These are phyloP conservation scores for Penstemon barbatus DNA, from an alignment of 257 asterid species.

Conservation along the genomic window DNA sequence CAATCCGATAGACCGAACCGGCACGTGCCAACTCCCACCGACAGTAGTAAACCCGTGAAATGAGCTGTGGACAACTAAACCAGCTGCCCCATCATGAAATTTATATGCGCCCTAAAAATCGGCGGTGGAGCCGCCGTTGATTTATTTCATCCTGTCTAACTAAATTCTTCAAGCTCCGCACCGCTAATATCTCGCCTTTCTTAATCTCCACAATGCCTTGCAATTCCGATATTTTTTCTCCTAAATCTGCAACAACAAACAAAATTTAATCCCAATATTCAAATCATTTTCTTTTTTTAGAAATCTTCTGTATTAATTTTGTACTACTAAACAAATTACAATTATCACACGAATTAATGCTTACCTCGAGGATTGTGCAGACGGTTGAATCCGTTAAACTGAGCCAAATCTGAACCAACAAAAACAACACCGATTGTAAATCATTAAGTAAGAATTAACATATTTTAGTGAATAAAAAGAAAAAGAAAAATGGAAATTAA, in stretches of 20 bases:
- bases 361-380: constrained; percentile 39
- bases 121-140: constrained; percentile 51
- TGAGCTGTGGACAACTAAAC: constrained; percentile 2
- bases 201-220: constrained; percentile 36
- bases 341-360: neutral
- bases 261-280: neutral
- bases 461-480: neutral
- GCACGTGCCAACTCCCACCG: constrained; percentile 33
- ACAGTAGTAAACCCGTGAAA: neutral
- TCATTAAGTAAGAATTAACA: neutral
- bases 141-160: constrained; percentile 31
- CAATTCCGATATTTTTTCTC: constrained; percentile 35
- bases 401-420: constrained; percentile 52
- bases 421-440: neutral
- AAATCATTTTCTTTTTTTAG: neutral
- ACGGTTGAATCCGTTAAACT: constrained; percentile 43
- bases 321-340: neutral
- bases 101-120: constrained; percentile 37
- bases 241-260: constrained; percentile 28
- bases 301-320: neutral
- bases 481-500: neutral
- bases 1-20: neutral
- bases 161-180: constrained; percentile 61
- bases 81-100: neutral
- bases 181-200: constrained; percentile 46